These are phyloP conservation scores for Cladophialophora psammophila DNA, from an alignment of 2,329 filamentous ascomycete genomes.

Conservation along the genomic window DNA sequence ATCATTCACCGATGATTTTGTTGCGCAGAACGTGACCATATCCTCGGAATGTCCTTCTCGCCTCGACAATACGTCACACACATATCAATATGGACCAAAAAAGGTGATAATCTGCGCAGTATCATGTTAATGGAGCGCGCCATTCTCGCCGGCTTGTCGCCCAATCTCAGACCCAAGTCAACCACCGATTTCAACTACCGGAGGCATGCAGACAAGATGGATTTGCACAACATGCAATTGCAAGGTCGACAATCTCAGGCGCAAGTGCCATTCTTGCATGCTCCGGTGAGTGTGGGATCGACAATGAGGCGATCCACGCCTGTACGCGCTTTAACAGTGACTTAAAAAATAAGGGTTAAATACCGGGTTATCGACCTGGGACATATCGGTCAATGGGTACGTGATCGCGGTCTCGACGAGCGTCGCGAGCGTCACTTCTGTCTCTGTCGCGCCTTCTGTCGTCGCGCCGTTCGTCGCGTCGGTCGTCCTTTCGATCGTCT, in stretches of 20 bases:
- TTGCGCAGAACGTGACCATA: conserved; percentile 73
- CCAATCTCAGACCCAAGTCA: conserved; percentile 73
- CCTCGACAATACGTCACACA: conserved; percentile 89
- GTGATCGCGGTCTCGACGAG: conserved; percentile 30
- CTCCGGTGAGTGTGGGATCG: background rate
- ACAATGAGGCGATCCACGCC: conserved; percentile 15
- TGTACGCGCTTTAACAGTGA: conserved; percentile 21
- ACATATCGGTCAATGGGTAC: conserved; percentile 40
- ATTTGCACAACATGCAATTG: conserved; percentile 53
- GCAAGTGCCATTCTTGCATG: background rate
- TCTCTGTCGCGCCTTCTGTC: conserved; percentile 31
- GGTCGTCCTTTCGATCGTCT: conserved; percentile 23
- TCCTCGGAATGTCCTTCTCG: conserved; percentile 86
- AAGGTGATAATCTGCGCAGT: conserved; percentile 79
- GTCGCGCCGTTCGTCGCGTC: conserved; percentile 29
- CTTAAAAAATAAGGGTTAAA: conserved; percentile 3
- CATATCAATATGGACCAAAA: conserved; percentile 92
- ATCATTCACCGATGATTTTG: conserved; percentile 2
- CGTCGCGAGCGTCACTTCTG: conserved; percentile 14
- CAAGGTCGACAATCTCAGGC: conserved; percentile 1
- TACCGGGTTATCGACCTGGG: conserved; percentile 32
- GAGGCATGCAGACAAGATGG: conserved; percentile 88
- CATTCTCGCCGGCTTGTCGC: conserved; percentile 75
- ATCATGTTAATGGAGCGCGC: conserved; percentile 76
- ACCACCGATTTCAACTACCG: conserved; percentile 73